A percentile compares a stretch with the other conserved stretches of the same genome.
These are phyloP conservation scores for Mortierella sp. DNA, from an alignment of 371 early-diverging fungal genomes.

Conservation along the genomic window DNA sequence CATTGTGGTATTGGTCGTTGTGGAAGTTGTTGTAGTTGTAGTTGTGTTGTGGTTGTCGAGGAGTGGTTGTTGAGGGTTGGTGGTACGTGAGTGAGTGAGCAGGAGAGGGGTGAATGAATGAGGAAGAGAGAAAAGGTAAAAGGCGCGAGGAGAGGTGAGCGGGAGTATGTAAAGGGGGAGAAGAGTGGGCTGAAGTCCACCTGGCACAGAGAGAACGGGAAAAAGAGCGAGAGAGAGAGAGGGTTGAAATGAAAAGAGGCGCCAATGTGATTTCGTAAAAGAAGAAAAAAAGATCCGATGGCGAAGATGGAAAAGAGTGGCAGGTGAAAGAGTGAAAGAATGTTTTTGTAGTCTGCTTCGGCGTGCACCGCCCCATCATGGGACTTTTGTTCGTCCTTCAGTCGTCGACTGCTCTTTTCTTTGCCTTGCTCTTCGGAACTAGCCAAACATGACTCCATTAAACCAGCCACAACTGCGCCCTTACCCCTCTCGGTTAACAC, in stretches of 20 bases:
- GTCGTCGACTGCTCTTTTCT: neutral
- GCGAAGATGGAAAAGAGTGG: neutral
- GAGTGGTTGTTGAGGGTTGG: neutral
- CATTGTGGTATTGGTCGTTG: neutral
- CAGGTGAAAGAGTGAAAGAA: neutral
- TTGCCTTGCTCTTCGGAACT: neutral
- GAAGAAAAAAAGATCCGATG: neutral
- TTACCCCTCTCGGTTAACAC: neutral
- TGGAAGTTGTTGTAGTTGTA: neutral
- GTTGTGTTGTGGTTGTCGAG: neutral
- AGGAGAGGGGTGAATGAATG: neutral
- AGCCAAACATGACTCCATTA: neutral
- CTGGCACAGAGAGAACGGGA: neutral
- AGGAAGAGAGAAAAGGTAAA: neutral
- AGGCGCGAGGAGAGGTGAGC: neutral
- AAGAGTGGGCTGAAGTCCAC: neutral
- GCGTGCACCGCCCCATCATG: neutral
- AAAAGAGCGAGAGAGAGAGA: neutral
- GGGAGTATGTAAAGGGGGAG: neutral
- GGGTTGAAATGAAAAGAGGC: neutral
- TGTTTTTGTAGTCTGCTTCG: neutral
- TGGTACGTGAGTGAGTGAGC: neutral
- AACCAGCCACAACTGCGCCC: conserved; percentile 10
- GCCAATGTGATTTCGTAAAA: neutral
- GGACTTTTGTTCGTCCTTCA: neutral